phyloP scores from a whole-genome alignment of 2,329 filamentous ascomycete species.

The Neoarthrinium moseri region DNA sequence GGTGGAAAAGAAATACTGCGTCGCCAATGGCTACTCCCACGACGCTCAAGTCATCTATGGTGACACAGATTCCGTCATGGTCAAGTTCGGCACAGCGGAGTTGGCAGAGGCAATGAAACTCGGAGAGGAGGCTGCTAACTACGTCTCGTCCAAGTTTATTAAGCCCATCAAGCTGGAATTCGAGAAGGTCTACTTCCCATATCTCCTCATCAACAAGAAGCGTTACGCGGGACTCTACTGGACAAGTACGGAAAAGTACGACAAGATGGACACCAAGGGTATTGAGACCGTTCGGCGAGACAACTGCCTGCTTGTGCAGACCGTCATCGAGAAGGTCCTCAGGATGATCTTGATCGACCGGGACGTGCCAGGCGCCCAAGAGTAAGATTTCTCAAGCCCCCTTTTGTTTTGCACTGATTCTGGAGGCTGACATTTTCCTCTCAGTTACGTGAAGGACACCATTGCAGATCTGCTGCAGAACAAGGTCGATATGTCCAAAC shows the following conservation, averaged over 20 bases:
- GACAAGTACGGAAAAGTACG: slow-evolving; percentile 91
- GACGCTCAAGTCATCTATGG: slow-evolving; percentile 98
- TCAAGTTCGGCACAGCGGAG: slow-evolving; percentile 92
- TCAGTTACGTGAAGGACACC: slow-evolving; percentile 90
- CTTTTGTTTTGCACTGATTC: neutral
- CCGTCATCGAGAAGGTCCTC: slow-evolving; percentile 93
- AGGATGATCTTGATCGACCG: slow-evolving; percentile 94
- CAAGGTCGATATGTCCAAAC: slow-evolving; percentile 97
- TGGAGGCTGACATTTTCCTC: slow-evolving; percentile 34
- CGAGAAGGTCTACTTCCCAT: slow-evolving; percentile 98
- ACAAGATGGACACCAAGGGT: slow-evolving; percentile 99
- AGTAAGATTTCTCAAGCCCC: slow-evolving; percentile 57
- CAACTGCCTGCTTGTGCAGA: slow-evolving; percentile 93
- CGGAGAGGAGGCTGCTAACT: slow-evolving; percentile 87
- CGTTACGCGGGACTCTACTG: slow-evolving; percentile 97
- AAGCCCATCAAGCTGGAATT: slow-evolving; percentile 99
- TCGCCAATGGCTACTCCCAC: slow-evolving; percentile 91
- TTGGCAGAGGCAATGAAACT: slow-evolving; percentile 88
- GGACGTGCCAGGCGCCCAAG: slow-evolving; percentile 86
- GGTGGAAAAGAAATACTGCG: slow-evolving; percentile 84
- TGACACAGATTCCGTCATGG: slow-evolving; percentile 99
- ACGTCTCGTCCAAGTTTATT: slow-evolving; percentile 87
- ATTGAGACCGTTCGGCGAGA: slow-evolving; percentile 97
- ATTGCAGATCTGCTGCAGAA: slow-evolving; percentile 96
- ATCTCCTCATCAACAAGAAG: slow-evolving; percentile 99